Percentiles rank a stretch among this genome's conserved stretches.
These are phyloP conservation scores for Geosmithia putterillii DNA, from an alignment of 2,329 filamentous ascomycete genomes.

Conservation along the genomic window DNA sequence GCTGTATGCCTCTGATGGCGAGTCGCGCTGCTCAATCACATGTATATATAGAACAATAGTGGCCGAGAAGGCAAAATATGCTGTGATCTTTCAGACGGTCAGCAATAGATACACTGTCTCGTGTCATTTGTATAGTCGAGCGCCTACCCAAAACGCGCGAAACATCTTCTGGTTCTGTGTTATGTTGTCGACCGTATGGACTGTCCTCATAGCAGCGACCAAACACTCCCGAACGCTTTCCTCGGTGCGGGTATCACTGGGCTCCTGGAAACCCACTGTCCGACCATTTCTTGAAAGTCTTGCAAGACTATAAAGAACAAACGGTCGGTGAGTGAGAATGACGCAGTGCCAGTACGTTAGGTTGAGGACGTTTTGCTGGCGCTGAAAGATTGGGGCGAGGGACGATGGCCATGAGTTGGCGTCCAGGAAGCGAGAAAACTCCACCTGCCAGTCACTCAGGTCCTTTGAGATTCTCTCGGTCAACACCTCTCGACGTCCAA, in stretches of 20 bases:
- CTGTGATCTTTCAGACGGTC: slow-evolving; percentile 15
- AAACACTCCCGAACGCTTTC: slow-evolving; percentile 13
- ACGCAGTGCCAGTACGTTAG: slow-evolving; percentile 28
- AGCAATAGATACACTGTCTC: background rate
- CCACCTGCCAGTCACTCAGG: slow-evolving; percentile 18
- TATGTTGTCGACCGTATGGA: slow-evolving; percentile 23
- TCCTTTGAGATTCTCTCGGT: slow-evolving; percentile 16
- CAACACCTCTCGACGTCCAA: slow-evolving; percentile 10
- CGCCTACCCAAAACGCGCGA: slow-evolving; percentile 24
- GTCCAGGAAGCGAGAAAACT: slow-evolving; percentile 22
- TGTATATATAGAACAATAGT: slow-evolving; percentile 31
- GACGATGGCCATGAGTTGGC: slow-evolving; percentile 11
- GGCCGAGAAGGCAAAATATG: slow-evolving; percentile 31
- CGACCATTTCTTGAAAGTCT: background rate
- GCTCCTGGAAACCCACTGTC: background rate
- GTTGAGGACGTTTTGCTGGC: slow-evolving; percentile 27
- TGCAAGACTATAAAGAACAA: slow-evolving; percentile 20
- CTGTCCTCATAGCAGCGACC: slow-evolving; percentile 24
- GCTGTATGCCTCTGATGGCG: slow-evolving; percentile 12
- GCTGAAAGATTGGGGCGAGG: no score
- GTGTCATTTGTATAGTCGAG: background rate
- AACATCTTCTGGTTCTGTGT: slow-evolving; percentile 20
- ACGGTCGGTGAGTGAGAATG: slow-evolving; percentile 25
- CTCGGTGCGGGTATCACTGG: background rate
- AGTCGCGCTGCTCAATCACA: slow-evolving; percentile 22